Evolutionary conservation across 345 rosid genomes (phyloP), one percentile per base, ranked within the genome.

Genomic region (Salix purpurea): DNA sequence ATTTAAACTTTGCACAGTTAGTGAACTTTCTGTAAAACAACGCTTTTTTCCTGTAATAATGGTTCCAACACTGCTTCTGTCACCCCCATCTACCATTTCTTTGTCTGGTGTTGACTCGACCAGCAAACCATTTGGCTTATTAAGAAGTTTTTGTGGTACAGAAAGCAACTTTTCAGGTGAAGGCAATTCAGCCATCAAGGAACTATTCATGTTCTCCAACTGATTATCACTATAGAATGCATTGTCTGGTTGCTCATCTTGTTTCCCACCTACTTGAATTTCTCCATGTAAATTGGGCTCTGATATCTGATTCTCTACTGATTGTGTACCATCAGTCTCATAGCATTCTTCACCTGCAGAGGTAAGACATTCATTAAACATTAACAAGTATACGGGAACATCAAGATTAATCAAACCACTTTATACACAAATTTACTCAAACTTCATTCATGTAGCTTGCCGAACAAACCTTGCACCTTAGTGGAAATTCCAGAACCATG

Each of bases 81-180:
- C 86, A 80, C 73, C 71, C 69, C 60, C 83, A 75, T 74, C 84
- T 60, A 72, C 79, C 65, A 74, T 74, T 78, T 87, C 92, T 86
- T 83, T 88, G 50, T 85, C 87, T 67, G 94, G 93, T 28, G 97
- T 90, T 68, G 88, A 86, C 54, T 88, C 92, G 73, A 79, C 84
- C 34, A 86, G 74, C 78, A 88, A 83, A 82, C 82, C 86, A 77
- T 78, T 74, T 76, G 88, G 88, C 74, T 77, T 80, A 74, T 86
- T 89, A 70, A 79, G 88, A 72, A 73, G 50, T 66, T 74, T 85
- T 44, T 83, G 87, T 39, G 90, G 88, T 60, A 80, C 89, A 62
- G 90, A 89, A 60, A 94, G 93, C 81, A 94, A 81, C 85, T 77
- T 91, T 82, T 94, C 98, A 75, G 93, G 97, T 67, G 92, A 88